These are phyloP conservation scores for Cytidiella melzeri DNA, from an alignment of 768 basidiomycete genomes.

Conservation along the genomic window DNA sequence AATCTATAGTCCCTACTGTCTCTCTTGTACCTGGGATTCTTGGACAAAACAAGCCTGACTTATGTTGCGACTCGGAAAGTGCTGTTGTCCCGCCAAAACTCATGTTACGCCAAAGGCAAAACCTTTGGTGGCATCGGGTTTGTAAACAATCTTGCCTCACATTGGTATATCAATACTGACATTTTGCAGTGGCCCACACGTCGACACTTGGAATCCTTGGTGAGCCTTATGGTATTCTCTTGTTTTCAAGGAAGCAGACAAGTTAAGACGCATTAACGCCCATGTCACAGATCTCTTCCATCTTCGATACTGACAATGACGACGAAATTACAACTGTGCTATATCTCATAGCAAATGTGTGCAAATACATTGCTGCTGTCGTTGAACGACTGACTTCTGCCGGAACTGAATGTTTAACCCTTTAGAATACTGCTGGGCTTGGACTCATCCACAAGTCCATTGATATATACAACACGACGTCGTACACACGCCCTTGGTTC, in stretches of 20 bases:
- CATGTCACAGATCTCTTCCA: slow-evolving; percentile 72
- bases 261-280: too few species aligned
- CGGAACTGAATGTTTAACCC: neutral
- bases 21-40: slow-evolving; percentile 73
- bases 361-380: slow-evolving; percentile 18
- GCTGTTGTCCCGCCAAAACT: slow-evolving; percentile 58
- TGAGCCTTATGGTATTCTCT: slow-evolving; percentile 19
- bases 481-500: slow-evolving; percentile 72
- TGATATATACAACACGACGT: slow-evolving; percentile 47
- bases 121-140: slow-evolving; percentile 68
- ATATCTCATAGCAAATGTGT: slow-evolving; percentile 63
- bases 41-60: slow-evolving; percentile 49
- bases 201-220: slow-evolving; percentile 70
- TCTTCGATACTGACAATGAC: slow-evolving; percentile 72
- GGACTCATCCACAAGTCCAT: slow-evolving; percentile 78
- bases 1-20: slow-evolving; percentile 64
- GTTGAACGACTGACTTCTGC: slow-evolving; percentile 7
- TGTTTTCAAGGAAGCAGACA: too few species aligned
- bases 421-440: slow-evolving; percentile 66
- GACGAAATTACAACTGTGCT: slow-evolving; percentile 57
- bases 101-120: slow-evolving; percentile 62
- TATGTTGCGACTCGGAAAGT: slow-evolving; percentile 60
- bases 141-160: slow-evolving; percentile 16
- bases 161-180: neutral
- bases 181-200: slow-evolving; percentile 63